phyloP scores from a whole-genome alignment of 768 basidiomycete species.

The Thelephora aurantiotincta region DNA sequence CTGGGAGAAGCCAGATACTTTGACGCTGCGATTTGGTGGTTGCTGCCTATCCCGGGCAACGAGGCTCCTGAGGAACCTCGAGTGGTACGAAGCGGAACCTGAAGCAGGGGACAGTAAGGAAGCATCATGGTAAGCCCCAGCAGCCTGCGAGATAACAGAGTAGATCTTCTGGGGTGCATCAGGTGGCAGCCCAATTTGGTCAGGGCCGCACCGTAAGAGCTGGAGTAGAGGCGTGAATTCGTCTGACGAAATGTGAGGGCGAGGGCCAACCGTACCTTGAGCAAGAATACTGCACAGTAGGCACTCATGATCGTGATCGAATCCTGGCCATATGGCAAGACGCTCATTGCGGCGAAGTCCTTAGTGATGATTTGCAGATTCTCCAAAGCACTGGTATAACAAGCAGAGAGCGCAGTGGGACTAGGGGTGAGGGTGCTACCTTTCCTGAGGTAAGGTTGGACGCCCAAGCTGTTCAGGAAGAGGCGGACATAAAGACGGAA shows the following conservation, averaged over 20 bases:
- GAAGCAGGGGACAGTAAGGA: slow-evolving; percentile 44
- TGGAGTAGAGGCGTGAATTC: slow-evolving; percentile 13
- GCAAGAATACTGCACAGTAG: slow-evolving; percentile 68
- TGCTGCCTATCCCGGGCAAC: slow-evolving; percentile 20
- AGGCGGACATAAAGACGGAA: slow-evolving; percentile 70
- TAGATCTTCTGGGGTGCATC: slow-evolving; percentile 54
- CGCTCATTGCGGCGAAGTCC: slow-evolving; percentile 59
- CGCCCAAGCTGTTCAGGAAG: slow-evolving; percentile 76
- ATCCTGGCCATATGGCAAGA: slow-evolving; percentile 73
- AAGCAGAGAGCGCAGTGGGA: slow-evolving; percentile 52
- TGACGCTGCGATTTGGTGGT: background rate
- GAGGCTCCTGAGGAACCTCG: slow-evolving; percentile 63
- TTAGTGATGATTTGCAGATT: slow-evolving; percentile 57
- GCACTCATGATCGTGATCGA: slow-evolving; percentile 78
- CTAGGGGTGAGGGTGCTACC: slow-evolving; percentile 41
- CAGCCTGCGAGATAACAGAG: slow-evolving; percentile 48
- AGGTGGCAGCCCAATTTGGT: slow-evolving; percentile 41
- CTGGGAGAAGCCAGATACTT: background rate
- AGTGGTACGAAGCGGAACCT: slow-evolving; percentile 60
- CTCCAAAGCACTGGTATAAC: slow-evolving; percentile 62
- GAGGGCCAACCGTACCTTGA: slow-evolving; percentile 37
- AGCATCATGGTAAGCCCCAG: slow-evolving; percentile 67
- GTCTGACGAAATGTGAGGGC: background rate
- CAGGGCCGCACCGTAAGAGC: slow-evolving; percentile 57
- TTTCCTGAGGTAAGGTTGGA: slow-evolving; percentile 40